Evolutionary conservation across 2,329 filamentous ascomycete species (phyloP), one percentile per base, ranked within the genome.

Genomic region (Fusarium humuli): DNA sequence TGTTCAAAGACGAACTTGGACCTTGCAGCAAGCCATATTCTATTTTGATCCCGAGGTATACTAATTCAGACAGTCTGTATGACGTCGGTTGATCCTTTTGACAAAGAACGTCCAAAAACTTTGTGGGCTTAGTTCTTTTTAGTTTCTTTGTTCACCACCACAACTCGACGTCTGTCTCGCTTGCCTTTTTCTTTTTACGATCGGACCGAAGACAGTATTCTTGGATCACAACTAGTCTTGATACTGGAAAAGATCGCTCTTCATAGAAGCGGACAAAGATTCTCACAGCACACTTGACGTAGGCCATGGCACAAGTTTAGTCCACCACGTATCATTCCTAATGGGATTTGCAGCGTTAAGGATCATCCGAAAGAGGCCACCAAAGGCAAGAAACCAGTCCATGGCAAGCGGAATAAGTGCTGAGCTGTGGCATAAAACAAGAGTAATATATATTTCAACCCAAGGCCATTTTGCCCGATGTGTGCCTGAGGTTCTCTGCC

Each of bases 101-200:
- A 53, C 46, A 60, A 65, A 65, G 62, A 65, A 53, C 10, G 3
- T 13, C 20, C 25, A 20, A 37, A 22, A 40, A 8, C 5, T 25
- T 16, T 47, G 7, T 25, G n/a, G 27, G 11, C 46, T 41, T 50
- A 5, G 18, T 32, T 37, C 11, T 14, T 25, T 34, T 34, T 6
- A 14, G 12, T 48, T 18, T 16, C 41, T 37, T 62, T 62, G 27
- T 63, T 57, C 40, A 18, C 45, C 5, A 3, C 30, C 23, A 50
- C 34, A 10, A 22, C 23, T 16, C 14, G n/a, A 37, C 9, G 6
- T 20, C 53, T 52, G 22, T n/a, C 22, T 37, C 32, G 22, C 22
- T 27, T 20, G 8, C 16, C 41, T 11, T 44, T 44, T 44, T 16
- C 22, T 18, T 25, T 5, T 25, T 44, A 5, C 7, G 12, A 40